phyloP scores from a whole-genome alignment of 2,329 filamentous ascomycete species.

The Phialophora macrospora region DNA sequence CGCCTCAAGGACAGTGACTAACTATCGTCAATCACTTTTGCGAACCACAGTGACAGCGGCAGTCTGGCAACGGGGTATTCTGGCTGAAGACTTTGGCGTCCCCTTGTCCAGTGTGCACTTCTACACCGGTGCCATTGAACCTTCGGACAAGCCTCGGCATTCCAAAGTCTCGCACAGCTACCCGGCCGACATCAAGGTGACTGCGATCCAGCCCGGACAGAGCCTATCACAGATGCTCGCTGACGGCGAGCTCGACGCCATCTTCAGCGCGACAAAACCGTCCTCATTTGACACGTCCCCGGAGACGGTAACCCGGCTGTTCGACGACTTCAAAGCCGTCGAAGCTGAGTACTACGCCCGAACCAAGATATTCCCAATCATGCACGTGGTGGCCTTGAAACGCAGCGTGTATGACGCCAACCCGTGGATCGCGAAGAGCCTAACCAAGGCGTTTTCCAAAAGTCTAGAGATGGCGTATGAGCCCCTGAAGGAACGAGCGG shows the following conservation, averaged over 20 bases:
- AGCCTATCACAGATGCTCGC: constrained; percentile 36
- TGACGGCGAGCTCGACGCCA: constrained; percentile 36
- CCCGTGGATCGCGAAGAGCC: constrained; percentile 36
- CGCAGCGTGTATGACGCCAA: constrained; percentile 35
- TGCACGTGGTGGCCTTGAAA: constrained; percentile 37
- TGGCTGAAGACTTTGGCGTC: constrained; percentile 36
- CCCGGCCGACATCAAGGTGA: constrained; percentile 31
- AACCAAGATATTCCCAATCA: constrained; percentile 37
- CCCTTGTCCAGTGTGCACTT: constrained; percentile 28
- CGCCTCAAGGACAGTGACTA: not conserved
- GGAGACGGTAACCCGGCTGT: constrained; percentile 22
- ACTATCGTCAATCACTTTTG: not conserved
- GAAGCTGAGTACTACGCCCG: constrained; percentile 35
- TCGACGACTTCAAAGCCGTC: constrained; percentile 35
- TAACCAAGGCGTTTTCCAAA: constrained; percentile 35
- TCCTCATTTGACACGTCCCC: constrained; percentile 30
- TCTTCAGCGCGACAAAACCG: constrained; percentile 37
- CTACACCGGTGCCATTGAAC: constrained; percentile 23
- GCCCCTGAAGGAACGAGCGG: constrained; percentile 28
- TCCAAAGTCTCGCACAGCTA: constrained; percentile 42
- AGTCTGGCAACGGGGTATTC: constrained; percentile 36
- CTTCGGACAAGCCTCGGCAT: constrained; percentile 15
- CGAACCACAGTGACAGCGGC: constrained; percentile 34
- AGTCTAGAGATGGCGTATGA: constrained; percentile 36
- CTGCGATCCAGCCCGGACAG: constrained; percentile 18